These are phyloP conservation scores for Hirschfeldia incana DNA, from an alignment of 345 rosid genomes.

Conservation along the genomic window DNA sequence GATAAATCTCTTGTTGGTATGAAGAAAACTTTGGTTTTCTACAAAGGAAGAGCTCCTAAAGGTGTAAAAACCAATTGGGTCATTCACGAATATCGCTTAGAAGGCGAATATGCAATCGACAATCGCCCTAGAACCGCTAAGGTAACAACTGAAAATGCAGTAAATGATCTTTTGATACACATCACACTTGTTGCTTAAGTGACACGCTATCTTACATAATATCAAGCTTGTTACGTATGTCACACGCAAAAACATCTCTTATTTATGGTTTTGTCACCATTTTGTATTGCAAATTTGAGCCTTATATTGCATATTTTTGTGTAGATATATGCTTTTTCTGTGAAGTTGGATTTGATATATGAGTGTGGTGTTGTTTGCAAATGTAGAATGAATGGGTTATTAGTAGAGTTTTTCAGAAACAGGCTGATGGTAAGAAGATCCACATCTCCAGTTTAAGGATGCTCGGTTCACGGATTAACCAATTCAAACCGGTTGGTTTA, in stretches of 20 bases:
- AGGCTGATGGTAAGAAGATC: conserved; percentile 48
- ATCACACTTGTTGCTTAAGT: background rate
- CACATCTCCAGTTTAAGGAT: conserved; percentile 46
- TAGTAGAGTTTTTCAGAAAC: conserved; percentile 67
- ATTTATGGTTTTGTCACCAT: background rate
- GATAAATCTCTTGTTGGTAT: conserved; percentile 65
- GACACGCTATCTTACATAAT: background rate
- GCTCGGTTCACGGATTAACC: conserved; percentile 28
- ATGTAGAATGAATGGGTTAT: conserved; percentile 78
- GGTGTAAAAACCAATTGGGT: conserved; percentile 82
- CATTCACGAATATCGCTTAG: conserved; percentile 77
- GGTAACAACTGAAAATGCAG: conserved; percentile 33
- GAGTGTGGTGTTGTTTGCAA: background rate
- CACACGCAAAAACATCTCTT: background rate
- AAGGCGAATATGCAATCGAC: conserved; percentile 51
- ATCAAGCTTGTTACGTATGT: background rate
- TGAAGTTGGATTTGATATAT: background rate
- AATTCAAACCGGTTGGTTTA: conserved; percentile 28
- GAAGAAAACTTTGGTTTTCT: conserved; percentile 88
- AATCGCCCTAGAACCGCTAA: conserved; percentile 50
- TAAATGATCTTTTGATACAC: background rate
- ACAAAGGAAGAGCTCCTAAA: conserved; percentile 80
- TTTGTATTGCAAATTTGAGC: background rate
- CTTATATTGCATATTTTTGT: background rate
- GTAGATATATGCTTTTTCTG: background rate